These are phyloP conservation scores for Salix udensis DNA, from an alignment of 345 rosid genomes.

Conservation along the genomic window DNA sequence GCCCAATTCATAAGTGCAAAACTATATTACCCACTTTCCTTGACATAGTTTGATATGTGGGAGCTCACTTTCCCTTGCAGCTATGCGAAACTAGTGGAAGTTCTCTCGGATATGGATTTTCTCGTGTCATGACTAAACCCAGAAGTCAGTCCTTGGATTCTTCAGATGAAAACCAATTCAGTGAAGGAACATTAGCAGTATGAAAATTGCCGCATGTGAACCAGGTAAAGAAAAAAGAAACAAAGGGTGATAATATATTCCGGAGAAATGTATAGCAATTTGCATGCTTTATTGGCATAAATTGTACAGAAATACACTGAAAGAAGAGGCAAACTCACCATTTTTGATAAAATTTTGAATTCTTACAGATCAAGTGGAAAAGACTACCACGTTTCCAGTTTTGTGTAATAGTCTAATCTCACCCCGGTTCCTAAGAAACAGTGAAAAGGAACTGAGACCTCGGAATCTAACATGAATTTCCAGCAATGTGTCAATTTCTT, in stretches of 20 bases:
- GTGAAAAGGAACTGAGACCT: not conserved
- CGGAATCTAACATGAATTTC: not conserved
- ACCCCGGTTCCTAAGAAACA: not conserved
- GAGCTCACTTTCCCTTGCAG: conserved; percentile 37
- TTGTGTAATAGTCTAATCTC: not conserved
- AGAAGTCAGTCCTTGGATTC: conserved; percentile 53
- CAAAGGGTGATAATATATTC: not conserved
- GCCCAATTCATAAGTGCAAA: not conserved
- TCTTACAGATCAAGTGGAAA: not conserved
- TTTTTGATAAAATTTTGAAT: conserved; percentile 21
- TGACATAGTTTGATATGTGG: not conserved
- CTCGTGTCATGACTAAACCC: conserved; percentile 57
- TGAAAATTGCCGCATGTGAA: conserved; percentile 23
- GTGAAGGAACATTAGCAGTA: conserved; percentile 74
- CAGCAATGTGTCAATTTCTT: not conserved
- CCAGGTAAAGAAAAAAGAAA: not conserved
- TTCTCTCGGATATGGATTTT: conserved; percentile 92
- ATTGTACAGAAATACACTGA: conserved; percentile 35
- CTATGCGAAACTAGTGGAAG: conserved; percentile 82
- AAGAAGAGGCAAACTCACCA: not conserved
- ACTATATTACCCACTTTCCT: not conserved
- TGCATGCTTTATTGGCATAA: conserved; percentile 17
- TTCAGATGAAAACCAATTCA: conserved; percentile 61
- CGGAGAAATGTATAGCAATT: conserved; percentile 21
- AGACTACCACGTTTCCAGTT: not conserved